Conservation (phyloP, 2,329 filamentous ascomycete genomes). For the Beauveria scarabaeidicola region DNA sequence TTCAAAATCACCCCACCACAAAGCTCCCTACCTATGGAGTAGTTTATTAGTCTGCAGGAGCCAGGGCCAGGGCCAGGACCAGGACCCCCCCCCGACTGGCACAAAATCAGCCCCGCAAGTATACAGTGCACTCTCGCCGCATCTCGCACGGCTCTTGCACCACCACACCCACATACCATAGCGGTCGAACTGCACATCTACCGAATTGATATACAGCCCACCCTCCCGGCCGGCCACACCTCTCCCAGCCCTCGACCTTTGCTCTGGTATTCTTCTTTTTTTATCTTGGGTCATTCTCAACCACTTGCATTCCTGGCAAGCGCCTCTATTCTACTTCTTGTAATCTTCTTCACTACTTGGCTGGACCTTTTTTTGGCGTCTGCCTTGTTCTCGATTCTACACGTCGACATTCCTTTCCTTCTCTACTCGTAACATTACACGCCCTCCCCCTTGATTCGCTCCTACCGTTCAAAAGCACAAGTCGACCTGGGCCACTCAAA, state of each 20-base stretch:
- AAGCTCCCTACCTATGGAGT: background rate
- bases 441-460: background rate
- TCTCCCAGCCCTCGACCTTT: background rate
- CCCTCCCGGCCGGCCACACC: background rate
- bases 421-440: background rate
- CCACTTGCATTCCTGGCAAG: conserved; percentile 7
- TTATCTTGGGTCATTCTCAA: background rate
- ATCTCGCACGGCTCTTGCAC: background rate
- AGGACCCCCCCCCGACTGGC: background rate
- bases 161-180: conserved; percentile 1
- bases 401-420: background rate
- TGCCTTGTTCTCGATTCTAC: background rate
- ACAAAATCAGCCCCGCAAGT: background rate
- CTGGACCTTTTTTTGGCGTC: background rate
- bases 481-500: background rate
- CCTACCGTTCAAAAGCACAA: background rate
- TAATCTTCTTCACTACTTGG: background rate
- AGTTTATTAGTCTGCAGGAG: background rate
- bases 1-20: background rate
- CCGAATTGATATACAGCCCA: conserved; percentile 3
- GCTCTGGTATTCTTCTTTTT: background rate
- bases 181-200: background rate
- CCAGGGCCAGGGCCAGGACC: background rate
- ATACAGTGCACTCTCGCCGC: background rate
- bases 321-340: background rate